Base-by-base conservation (phyloP, 768 basidiomycete species). In the Pluteus cervinus region DNA sequence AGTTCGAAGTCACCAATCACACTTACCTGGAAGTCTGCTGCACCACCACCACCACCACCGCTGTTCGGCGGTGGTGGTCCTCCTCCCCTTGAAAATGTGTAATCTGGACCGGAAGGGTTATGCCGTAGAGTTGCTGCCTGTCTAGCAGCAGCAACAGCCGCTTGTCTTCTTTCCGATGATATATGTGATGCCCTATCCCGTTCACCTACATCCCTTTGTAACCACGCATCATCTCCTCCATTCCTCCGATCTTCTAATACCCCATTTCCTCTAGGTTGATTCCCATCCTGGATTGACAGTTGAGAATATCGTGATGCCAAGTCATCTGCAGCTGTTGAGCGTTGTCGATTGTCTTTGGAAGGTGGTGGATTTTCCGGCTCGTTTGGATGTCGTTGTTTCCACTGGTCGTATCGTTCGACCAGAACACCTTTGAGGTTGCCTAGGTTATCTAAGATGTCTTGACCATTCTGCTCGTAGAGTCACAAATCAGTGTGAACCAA, bases 361-460 rank as follows among this genome's bases (percentile, higher is more conserved):
- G 47, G 45, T 22, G 56, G 51, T 7, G 37, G 33, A 3, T 33
- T 21, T 18, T 50, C 44, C 3, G 45, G 35, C 21, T 58, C 60
- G 33, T 70, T 60, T 5, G 67, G 65, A 43, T 75, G 61, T 25
- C 61, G 57, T 24, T 58, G 57, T 8, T 59, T 52, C 81, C 81
- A 86, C 34, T 66, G 62, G 35, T 83, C 80, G 45, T 76, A 78
- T 11, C 79, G 71, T 29, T 76, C 71, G 29, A 83, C 71, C 6
- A 89, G 68, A 3, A 62, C 49, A 7, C 75, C 73, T 42, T 86
- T 87, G 37, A 90, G 65, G 17, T 74, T 68, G 33, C 75, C 65
- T 22, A 90, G 73, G 45, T 67, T 68, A 42, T 75, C 70, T 30
- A 89, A 70, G 35, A 88, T 83, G 39, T 84, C 73, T 51, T 85